phyloP scores from a whole-genome alignment of 768 basidiomycete species.

The Panaeolus papilionaceus region DNA sequence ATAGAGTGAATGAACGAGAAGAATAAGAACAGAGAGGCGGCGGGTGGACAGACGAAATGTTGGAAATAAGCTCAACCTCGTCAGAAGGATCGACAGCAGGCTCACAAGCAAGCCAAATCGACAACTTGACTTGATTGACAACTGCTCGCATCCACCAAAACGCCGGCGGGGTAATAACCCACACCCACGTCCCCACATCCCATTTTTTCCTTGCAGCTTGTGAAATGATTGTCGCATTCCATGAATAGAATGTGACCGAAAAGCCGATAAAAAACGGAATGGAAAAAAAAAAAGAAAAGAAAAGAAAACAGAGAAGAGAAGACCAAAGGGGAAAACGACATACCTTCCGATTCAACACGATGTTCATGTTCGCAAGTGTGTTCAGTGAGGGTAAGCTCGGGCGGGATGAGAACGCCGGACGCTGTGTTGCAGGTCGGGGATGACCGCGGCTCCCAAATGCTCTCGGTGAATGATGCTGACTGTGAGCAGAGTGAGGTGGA shows the following conservation, averaged over 20 bases:
- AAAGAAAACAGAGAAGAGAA: background rate
- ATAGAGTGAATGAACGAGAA: background rate
- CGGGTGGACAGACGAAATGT: background rate
- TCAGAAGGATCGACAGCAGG: background rate
- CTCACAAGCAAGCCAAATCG: background rate
- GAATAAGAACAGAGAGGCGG: too few relatives aligned
- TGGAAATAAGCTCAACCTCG: background rate
- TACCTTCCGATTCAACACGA: conserved; percentile 54
- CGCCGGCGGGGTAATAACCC: background rate
- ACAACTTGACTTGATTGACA: background rate
- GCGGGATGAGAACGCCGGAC: conserved; percentile 53
- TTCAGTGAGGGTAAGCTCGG: conserved; percentile 59
- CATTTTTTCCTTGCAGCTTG: background rate
- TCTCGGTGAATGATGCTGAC: conserved; percentile 15
- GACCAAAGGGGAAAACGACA: conserved; percentile 23
- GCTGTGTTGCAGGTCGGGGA: conserved; percentile 47
- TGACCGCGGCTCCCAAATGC: conserved; percentile 25
- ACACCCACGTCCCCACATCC: background rate
- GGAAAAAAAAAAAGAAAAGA: background rate
- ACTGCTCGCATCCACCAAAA: background rate
- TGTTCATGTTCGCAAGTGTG: conserved; percentile 55
- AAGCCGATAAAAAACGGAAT: background rate
- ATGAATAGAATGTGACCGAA: conserved; percentile 14
- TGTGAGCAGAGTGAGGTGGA: conserved; percentile 14
- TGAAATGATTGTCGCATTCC: conserved; percentile 16